phyloP scores from a whole-genome alignment of 768 basidiomycete species.

The Mycena chlorophos region DNA sequence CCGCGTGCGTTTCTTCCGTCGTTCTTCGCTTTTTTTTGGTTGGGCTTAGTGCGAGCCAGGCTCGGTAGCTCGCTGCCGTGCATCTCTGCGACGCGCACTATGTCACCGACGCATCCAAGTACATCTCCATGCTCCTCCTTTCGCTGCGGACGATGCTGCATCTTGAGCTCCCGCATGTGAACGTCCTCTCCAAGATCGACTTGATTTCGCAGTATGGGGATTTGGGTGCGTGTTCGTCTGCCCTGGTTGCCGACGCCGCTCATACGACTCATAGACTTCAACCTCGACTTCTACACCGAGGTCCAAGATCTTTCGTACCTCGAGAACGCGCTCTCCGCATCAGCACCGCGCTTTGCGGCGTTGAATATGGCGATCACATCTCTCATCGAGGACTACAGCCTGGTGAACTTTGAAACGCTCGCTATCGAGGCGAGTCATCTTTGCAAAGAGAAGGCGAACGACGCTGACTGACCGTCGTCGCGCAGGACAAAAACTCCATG shows the following conservation, averaged over 20 bases:
- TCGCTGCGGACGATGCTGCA: conserved; percentile 98
- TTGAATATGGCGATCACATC: conserved; percentile 91
- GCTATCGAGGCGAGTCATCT: conserved; percentile 77
- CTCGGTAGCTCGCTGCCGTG: conserved; percentile 79
- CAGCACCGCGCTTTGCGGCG: conserved; percentile 66
- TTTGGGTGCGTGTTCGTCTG: conserved; percentile 57
- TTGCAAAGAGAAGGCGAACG: neutral
- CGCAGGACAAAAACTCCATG: conserved; percentile 93
- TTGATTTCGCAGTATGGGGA: conserved; percentile 89
- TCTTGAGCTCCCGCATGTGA: conserved; percentile 95
- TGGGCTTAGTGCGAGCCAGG: conserved; percentile 13
- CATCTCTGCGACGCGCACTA: conserved; percentile 97
- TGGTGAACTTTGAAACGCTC: conserved; percentile 95
- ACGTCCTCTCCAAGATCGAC: conserved; percentile 95
- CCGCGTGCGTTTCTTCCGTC: conserved; percentile 59
- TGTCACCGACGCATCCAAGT: conserved; percentile 94
- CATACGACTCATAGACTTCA: conserved; percentile 68
- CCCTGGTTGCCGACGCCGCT: conserved; percentile 7
- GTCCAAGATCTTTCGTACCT: conserved; percentile 94
- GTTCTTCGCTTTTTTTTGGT: conserved; percentile 2
- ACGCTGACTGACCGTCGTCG: neutral
- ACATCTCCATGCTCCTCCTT: conserved; percentile 87
- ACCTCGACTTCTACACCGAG: conserved; percentile 96
- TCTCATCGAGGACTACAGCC: conserved; percentile 87
- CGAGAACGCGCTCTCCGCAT: conserved; percentile 66